Evolutionary conservation across 345 rosid species (phyloP), one percentile per base, ranked within the genome.

Genomic region (Turritis glabra): DNA sequence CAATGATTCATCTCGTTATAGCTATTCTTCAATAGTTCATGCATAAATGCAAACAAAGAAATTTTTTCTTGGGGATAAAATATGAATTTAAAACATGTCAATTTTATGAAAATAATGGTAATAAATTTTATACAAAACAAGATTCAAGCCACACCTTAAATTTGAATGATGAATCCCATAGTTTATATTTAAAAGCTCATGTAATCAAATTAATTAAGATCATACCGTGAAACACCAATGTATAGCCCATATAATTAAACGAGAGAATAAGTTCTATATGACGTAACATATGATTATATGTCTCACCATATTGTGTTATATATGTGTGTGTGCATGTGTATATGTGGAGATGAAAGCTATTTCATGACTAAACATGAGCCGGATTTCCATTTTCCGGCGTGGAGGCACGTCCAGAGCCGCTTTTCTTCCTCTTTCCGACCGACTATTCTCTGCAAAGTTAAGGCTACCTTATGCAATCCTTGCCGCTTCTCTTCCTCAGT

Each of bases 361-460:
- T 56, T 6, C 46, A 1, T 58, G 44, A 40, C 77, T 84, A 86
- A 9, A 88, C 91, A 65, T 70, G 71, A 57, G 56, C 12, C 1
- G 85, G 90, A 4, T 85, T 85, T 21, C 15, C 65, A 43, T 23
- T 71, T 59, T 12, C 84, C 3, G 85, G 75, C 0, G 77, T 77
- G 0, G 87, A 74, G 5, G 52, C 59, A 0, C 76, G 1, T 58
- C 78, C 1, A 77, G 41, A 17, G 56, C 80, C 3, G 80, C 75
- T 12, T 78, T 78, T 53, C 63, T 68, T 38, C 97, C 97, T 3
- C 97, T 86, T 82, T 89, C 90, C 0, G 90, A 89, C 10, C 85
- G 73, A 71, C 88, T 82, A 73, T 91, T 91, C 69, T 81, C 86
- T 1, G 96, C 91, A 30, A 91, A 91, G 59, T 78, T 87, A 43